Base-by-base conservation (phyloP, 2,329 filamentous ascomycete genomes). In the Teratosphaeriaceae sp. region DNA sequence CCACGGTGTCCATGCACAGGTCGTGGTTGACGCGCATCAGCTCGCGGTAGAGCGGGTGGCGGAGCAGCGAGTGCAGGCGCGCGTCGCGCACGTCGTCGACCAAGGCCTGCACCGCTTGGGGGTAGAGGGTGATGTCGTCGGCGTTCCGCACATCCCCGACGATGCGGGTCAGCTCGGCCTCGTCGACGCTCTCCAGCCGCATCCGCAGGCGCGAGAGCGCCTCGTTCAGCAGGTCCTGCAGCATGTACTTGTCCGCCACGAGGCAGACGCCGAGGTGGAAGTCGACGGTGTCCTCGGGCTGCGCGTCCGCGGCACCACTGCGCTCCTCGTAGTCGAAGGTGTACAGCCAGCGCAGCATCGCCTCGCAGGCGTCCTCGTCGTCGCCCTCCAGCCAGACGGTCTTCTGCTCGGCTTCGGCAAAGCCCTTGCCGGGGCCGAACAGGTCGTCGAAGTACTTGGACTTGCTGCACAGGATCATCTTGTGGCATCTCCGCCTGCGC, bases 291-390 rank as follows among this genome's bases (percentile, higher is more conserved):
- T 31, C 29, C 29, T 31, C 29, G 29, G 29, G 9, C 8, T 8
- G 6, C 11, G 22, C 18, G 5, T 3, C 7, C 13, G 20, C 18
- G 18, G 18, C 29, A 12, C 30, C 12, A 2, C 15, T 13, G 22
- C 21, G 18, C 1, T 27, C 16, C 13, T 47, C 36, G 26, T 49
- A 49, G 18, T 46, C 40, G 33, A 46, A 46, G 24, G 36, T 37
- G 30, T 49, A 49, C 12, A 46, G 27, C 43, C 43, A 46, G 16
- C 43, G 40, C 18, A 49, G 40, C 35, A 49, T 41, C 11, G 43
- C 46, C 22, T 44, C 31, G 8, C 44, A 40, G 0, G 40, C 46
- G 7, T 45, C 43, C 16, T 43, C 29, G 26, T 46, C 40, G 22
- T 49, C 43, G 4, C 44, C 43, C 21, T 44, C 34, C 1, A 49